Conservation (phyloP, 805 yeast species). For the Candida suzukii region DNA sequence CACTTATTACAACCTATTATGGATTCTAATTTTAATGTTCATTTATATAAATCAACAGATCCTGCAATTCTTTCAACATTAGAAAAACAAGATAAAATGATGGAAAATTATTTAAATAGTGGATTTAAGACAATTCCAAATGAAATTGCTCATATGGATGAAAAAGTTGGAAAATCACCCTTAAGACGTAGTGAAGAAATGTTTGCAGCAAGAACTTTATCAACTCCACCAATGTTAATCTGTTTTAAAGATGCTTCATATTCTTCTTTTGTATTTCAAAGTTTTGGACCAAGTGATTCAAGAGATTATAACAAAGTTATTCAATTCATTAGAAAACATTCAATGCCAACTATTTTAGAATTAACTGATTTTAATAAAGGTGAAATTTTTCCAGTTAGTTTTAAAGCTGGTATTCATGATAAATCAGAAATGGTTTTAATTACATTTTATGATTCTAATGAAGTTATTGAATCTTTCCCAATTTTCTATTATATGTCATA, state of each 20-base stretch:
- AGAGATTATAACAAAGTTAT: constrained; percentile 42
- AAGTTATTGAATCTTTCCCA: constrained; percentile 17
- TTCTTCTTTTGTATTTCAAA: constrained; percentile 46
- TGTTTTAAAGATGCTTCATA: constrained; percentile 52
- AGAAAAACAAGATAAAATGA: constrained; percentile 31
- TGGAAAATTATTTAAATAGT: constrained; percentile 38
- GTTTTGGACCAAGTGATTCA: constrained; percentile 57
- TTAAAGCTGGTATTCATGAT: constrained; percentile 15
- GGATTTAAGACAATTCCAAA: constrained; percentile 10
- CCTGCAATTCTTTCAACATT: constrained; percentile 30
- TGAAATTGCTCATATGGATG: neutral
- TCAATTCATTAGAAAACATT: constrained; percentile 41
- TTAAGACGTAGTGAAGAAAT: constrained; percentile 36
- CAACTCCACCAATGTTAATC: constrained; percentile 56
- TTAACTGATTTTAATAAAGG: constrained; percentile 33
- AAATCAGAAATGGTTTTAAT: constrained; percentile 40
- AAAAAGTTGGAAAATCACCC: no score
- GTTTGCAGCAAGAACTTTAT: constrained; percentile 42
- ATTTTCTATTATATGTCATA: constrained; percentile 27
- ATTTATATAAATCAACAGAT: constrained; percentile 47
- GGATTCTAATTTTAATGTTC: constrained; percentile 46
- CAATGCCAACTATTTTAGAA: constrained; percentile 47
- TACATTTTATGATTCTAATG: constrained; percentile 37
- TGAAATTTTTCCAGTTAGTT: constrained; percentile 28
- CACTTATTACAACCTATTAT: constrained; percentile 55